Percentiles rank a stretch among this genome's conserved stretches.
These are phyloP conservation scores for Carex kokanica DNA, from an alignment of 176 grass and related monocot genomes.

Conservation along the genomic window DNA sequence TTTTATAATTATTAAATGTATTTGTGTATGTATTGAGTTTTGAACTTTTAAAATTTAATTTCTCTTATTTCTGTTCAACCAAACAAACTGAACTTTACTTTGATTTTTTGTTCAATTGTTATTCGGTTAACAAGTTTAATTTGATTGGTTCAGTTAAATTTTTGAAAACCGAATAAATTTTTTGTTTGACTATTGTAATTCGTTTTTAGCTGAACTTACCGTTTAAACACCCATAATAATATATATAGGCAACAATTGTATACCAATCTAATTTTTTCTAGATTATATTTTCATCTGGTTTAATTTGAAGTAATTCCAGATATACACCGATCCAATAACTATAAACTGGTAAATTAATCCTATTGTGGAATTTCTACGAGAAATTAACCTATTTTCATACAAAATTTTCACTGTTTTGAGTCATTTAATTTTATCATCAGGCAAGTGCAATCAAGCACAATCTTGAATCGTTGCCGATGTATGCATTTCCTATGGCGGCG, in stretches of 20 bases:
- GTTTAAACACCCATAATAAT: no score
- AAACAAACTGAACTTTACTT: no score
- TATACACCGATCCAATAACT: background rate
- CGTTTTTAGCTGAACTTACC: no score
- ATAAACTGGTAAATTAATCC: background rate
- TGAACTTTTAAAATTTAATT: no score
- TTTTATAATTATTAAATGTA: no score
- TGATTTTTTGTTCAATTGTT: no score
- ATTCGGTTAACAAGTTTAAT: no score
- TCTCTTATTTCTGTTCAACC: no score
- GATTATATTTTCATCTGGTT: background rate
- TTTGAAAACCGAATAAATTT: no score
- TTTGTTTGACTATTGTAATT: no score
- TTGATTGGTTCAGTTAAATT: no score
- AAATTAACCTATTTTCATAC: background rate
- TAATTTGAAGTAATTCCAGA: background rate
- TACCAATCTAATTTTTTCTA: background rate
- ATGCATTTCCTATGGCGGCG: slow-evolving; percentile 43
- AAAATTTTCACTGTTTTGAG: background rate
- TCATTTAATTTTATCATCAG: slow-evolving; percentile 10
- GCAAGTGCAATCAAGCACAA: background rate
- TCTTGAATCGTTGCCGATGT: slow-evolving; percentile 30
- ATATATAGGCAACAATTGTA: background rate
- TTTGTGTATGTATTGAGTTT: no score
- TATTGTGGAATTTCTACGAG: background rate